Conservation (phyloP, 495 filamentous ascomycete species). For the Symbiotaphrina buchneri region DNA sequence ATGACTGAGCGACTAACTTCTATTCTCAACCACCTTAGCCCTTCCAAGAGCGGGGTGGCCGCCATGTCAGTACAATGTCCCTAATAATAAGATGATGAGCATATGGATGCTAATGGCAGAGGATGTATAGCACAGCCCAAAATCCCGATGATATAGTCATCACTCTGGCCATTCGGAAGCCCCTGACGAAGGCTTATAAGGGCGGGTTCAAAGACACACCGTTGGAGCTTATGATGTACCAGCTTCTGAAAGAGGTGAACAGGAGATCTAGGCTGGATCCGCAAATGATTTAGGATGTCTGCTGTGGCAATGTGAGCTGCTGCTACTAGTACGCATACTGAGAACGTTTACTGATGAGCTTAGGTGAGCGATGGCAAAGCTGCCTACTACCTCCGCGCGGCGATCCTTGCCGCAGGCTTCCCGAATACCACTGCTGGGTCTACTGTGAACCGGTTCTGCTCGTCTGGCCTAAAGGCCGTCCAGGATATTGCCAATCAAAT, state of each 20-base stretch:
- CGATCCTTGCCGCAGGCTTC: conserved; percentile 77
- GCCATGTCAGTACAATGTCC: conserved; percentile 40
- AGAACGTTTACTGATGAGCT: conserved; percentile 8
- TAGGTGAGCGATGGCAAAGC: conserved; percentile 73
- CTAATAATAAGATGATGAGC: conserved; percentile 3
- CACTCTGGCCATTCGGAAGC: conserved; percentile 58
- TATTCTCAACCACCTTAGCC: conserved; percentile 71
- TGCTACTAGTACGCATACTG: neutral
- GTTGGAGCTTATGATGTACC: conserved; percentile 68
- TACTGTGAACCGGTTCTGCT: conserved; percentile 88
- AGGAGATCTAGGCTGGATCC: conserved; percentile 61
- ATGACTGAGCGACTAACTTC: conserved; percentile 66
- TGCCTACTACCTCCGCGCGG: conserved; percentile 74
- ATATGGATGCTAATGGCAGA: conserved; percentile 1
- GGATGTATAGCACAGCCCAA: conserved; percentile 49
- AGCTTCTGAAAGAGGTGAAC: conserved; percentile 53
- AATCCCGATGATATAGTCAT: conserved; percentile 95
- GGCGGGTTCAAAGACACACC: conserved; percentile 89
- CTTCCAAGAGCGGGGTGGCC: conserved; percentile 37
- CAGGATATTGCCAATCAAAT: conserved; percentile 92
- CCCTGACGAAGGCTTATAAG: conserved; percentile 53
- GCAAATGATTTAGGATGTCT: conserved; percentile 72
- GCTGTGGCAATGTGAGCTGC: conserved; percentile 64
- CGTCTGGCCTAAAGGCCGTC: conserved; percentile 80
- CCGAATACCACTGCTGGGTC: conserved; percentile 69